Base-by-base conservation (phyloP, 2,329 filamentous ascomycete species). In the Claviceps maximensis region DNA sequence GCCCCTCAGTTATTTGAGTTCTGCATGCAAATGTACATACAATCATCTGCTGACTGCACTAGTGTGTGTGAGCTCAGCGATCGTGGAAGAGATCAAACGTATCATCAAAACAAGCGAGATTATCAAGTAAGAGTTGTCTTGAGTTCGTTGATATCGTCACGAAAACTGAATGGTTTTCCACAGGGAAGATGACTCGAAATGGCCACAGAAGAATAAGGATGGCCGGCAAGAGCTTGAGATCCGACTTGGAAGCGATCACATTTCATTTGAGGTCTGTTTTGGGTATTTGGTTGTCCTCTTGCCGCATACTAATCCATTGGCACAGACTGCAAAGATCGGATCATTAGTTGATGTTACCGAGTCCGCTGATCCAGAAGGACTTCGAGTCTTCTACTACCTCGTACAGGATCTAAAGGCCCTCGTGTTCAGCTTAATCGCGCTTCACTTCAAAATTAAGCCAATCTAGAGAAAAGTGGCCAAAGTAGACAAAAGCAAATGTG, bases 131-230 rank as follows among this genome's bases (percentile, higher is more conserved):
- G 75, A 48, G 31, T 44, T 44, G 49, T 19, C 19, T 23, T 27
- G 29, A 21, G 40, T 29, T 25, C 6, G 17, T 25, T 2, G 10
- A 17, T 4, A 29, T 15, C 5, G 13, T 31, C 23, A 23, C 15
- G 12, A 12, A 19, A 31, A 42, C 52, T 58, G 13, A 53, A 49
- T 27, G 29, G 36, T 45, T n/a, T 46, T 21, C 12, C 33, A 31
- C 60, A 95, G 89, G 74, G 93, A 98, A 82, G 93, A 98, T 66
- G 93, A 98, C 68, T 87, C 84, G 27, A 96, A 96, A 68, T 98
- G 93, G 93, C 93, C 93, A 0, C 89, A 94, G 69, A 98, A 97
- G 80, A 98, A 98, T 74, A 97, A 97, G 73, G 93, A 98, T 63
- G 93, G 93, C 38, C 82, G 91, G 58, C 93, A 98, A 68, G 93